phyloP scores from a whole-genome alignment of 306 rosid species.

The Quercus robur region DNA sequence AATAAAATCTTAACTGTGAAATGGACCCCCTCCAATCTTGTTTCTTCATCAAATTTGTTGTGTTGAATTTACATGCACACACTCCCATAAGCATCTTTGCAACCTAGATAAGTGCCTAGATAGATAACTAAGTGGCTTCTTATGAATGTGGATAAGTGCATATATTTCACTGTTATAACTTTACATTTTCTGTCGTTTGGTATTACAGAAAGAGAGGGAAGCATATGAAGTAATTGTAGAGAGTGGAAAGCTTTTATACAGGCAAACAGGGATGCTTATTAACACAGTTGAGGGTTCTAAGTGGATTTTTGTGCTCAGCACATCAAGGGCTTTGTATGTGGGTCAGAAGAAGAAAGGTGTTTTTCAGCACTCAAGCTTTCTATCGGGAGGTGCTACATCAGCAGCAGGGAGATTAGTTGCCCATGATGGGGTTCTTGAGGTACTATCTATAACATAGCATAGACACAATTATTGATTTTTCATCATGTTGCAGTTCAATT shows the following conservation, averaged over 20 bases:
- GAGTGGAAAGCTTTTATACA: conserved; percentile 29
- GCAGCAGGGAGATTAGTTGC: conserved; percentile 51
- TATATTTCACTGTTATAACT: not conserved
- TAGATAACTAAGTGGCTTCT: not conserved
- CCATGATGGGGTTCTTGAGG: conserved; percentile 38
- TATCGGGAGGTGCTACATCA: conserved; percentile 46
- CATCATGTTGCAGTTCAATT: not conserved
- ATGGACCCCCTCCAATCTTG: too few species aligned
- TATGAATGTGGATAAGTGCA: not conserved
- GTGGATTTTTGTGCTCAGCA: conserved; percentile 57
- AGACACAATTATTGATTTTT: not conserved
- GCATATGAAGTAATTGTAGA: conserved; percentile 41
- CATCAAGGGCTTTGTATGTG: conserved; percentile 41
- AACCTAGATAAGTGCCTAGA: not conserved
- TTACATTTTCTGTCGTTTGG: conserved; percentile 3
- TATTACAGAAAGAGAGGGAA: conserved; percentile 39
- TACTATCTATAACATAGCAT: conserved; percentile 10
- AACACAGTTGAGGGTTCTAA: conserved; percentile 43
- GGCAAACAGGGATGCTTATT: conserved; percentile 23
- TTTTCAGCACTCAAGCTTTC: conserved; percentile 52
- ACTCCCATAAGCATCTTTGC: not conserved
- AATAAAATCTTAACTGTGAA: too few species aligned
- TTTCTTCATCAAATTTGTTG: not conserved
- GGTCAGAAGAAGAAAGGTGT: conserved; percentile 51
- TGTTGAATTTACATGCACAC: not conserved